Evolutionary conservation across 176 grass and related monocot genomes (phyloP), one percentile per base, ranked within the genome.

Genomic region (Triticum urartu): DNA sequence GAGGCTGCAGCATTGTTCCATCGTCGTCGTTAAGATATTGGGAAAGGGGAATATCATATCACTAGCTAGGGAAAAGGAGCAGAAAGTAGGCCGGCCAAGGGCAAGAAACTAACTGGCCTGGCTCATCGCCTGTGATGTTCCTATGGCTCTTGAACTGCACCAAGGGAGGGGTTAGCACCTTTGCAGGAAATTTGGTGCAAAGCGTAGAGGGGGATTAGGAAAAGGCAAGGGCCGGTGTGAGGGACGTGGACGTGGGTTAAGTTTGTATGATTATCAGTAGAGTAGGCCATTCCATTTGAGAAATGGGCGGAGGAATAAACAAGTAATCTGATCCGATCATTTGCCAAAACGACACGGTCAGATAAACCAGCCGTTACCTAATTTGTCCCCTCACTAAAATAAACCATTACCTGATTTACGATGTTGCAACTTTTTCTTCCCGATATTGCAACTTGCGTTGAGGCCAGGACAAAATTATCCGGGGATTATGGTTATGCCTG

Each of bases 121-220:
- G 59, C 69, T 85, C 89, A 52, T 82, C 59, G 68, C 33, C 13
- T 71, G 52, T 39, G 63, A 72, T 60, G 84, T 82, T 80, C 81
- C 60, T 1, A 50, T 67, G 89, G 85, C 94, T 95, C 87, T 91
- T 93, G 87, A 85, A 21, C 67, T 59, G 82, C 8, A 21, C 79
- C 84, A 89, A 91, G 85, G 88, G 86, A 91, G 85, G 88, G 88
- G 84, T 32, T 86, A 82, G 7, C 66, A 28, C 65, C 59, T 40
- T 34, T 77, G 61, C 64, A 80, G 56, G 56, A 50, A 82, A 60
- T 88, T 84, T 63, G 77, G 87, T 84, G 85, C 76, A 70, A 87
- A 84, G 38, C 32, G 59, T 45, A 18, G 59, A n/a, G 20, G 15
- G 38, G 33, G 42, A 52, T 68, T 70, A 74, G 30, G 25, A 56